A percentile compares a stretch with the other conserved stretches of the same genome.
phyloP scores from a whole-genome alignment of 78 protist genomes.

The Dictyostelium brefeldianum region DNA sequence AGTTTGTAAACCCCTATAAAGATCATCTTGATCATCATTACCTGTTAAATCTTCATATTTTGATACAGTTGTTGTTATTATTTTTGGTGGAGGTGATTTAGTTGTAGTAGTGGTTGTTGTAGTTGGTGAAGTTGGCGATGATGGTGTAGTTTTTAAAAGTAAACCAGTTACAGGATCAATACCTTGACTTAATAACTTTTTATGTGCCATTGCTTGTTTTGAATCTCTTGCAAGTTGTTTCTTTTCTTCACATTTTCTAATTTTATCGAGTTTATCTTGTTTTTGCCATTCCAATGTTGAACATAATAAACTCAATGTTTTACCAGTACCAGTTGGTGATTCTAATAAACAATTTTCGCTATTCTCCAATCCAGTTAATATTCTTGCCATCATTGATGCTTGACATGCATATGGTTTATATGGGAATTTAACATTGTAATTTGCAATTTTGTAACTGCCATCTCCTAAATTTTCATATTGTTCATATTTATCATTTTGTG shows the following conservation, averaged over 20 bases:
- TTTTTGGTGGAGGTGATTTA: neutral
- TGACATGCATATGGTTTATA: constrained; percentile 68
- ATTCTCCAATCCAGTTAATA: constrained; percentile 16
- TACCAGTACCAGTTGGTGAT: constrained; percentile 96
- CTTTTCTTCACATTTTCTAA: neutral
- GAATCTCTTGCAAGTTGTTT: neutral
- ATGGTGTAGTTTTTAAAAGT: neutral
- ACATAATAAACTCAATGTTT: constrained; percentile 97
- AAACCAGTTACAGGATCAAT: neutral
- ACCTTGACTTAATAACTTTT: neutral
- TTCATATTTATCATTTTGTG: neutral
- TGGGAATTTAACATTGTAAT: constrained; percentile 54
- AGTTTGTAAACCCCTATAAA: constrained; percentile 37
- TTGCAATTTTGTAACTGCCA: constrained; percentile 12
- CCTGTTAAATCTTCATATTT: neutral
- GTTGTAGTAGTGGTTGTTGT: neutral
- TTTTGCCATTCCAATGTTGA: constrained; percentile 93
- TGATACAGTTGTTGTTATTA: neutral
- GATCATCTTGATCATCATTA: neutral
- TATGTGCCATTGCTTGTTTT: neutral
- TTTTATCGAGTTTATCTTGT: neutral
- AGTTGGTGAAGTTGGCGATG: neutral
- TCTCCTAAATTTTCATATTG: constrained; percentile 20
- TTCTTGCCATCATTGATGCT: constrained; percentile 53
- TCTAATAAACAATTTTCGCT: constrained; percentile 64